A percentile compares a stretch with the other conserved stretches of the same genome.
Conservation (phyloP, 345 rosid genomes). For the Pistacia atlantica region DNA sequence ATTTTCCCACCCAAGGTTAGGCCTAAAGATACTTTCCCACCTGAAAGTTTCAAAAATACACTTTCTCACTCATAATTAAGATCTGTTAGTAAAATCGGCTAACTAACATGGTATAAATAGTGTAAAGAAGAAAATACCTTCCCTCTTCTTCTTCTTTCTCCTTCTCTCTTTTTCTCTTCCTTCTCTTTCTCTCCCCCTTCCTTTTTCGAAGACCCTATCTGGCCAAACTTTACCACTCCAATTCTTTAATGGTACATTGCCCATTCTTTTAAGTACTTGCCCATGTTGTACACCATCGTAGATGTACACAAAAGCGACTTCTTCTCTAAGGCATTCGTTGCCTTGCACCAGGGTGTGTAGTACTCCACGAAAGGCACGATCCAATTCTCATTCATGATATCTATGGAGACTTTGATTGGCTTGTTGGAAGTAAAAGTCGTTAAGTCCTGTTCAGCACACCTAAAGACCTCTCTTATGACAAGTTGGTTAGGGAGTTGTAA, state of each 20-base stretch:
- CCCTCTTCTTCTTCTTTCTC: no score
- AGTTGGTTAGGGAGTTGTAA: constrained; percentile 66
- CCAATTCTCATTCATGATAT: constrained; percentile 33
- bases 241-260: constrained; percentile 70
- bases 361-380: constrained; percentile 70
- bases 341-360: constrained; percentile 42
- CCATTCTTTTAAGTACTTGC: constrained; percentile 76
- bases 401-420: constrained; percentile 51
- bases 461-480: constrained; percentile 79
- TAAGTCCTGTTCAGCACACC: constrained; percentile 59
- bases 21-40: no score
- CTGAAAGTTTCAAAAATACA: no score
- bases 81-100: no score
- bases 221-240: constrained; percentile 59
- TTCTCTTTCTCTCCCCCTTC: no score
- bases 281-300: constrained; percentile 86
- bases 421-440: constrained; percentile 15
- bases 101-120: no score
- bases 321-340: neutral
- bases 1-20: no score
- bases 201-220: no score
- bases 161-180: no score
- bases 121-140: no score
- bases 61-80: no score
- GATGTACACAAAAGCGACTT: constrained; percentile 57